Percentiles rank a stretch among this genome's conserved stretches.
Evolutionary conservation across 1,284 basidiomycete genomes (phyloP).

Genomic region (Austroboletus novae-zelandiae): DNA sequence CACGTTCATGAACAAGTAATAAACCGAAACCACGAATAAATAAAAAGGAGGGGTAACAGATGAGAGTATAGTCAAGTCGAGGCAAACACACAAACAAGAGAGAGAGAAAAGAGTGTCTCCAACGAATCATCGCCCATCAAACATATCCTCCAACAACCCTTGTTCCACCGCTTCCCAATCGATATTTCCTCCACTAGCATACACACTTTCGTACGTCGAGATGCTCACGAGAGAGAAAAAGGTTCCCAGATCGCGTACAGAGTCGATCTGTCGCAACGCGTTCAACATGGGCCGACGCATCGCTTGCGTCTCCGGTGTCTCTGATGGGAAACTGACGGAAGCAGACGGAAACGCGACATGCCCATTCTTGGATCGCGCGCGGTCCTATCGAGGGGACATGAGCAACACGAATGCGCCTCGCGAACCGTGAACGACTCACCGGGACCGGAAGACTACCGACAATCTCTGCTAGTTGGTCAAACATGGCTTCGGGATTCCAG

Average conservation of each 20-base stretch:
- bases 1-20: conserved; percentile 8
- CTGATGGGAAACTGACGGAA: conserved; percentile 27
- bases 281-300: conserved; percentile 75
- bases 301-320: conserved; percentile 32
- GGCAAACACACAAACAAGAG: too few species aligned
- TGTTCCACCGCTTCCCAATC: conserved; percentile 88
- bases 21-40: neutral
- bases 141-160: conserved; percentile 81
- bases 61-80: too few species aligned
- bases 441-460: conserved; percentile 59
- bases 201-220: conserved; percentile 86
- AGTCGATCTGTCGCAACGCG: conserved; percentile 68
- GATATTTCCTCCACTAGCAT: conserved; percentile 71
- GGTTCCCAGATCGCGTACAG: conserved; percentile 75
- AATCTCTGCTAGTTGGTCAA: conserved; percentile 89
- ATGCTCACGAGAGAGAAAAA: conserved; percentile 92
- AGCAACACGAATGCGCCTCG: neutral
- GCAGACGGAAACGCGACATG: conserved; percentile 20
- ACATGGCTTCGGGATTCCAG: conserved; percentile 82
- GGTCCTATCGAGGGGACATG: conserved; percentile 15
- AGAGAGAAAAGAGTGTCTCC: neutral
- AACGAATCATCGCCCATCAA: conserved; percentile 59
- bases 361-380: conserved; percentile 25
- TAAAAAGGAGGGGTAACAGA: neutral
- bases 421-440: conserved; percentile 38